Base-by-base conservation (phyloP, 139 green algal genomes). In the Diplosphaera chodatii region DNA sequence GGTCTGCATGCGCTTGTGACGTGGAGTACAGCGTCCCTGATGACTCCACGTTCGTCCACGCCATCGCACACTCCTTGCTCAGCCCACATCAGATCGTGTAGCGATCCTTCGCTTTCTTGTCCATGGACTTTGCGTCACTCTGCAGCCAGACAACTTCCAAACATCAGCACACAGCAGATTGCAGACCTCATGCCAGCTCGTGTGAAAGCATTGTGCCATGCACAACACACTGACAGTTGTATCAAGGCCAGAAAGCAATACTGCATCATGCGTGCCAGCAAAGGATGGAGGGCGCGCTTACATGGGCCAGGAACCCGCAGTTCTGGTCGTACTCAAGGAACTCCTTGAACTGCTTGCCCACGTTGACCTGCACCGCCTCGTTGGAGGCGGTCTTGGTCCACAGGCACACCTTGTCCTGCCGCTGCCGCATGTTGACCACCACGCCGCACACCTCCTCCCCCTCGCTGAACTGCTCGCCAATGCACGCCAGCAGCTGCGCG, bases 391-490 rank as follows among this genome's bases (percentile, higher is more conserved):
- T 98, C 72, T 93, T 94, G 34, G 92, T 97, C 96, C 96, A 99
- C 25, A 99, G 55, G 72, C 91, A 85, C 59, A 99, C 87, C 34
- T 90, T 82, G 83, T 98, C 88, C 75, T 95, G 79, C 71, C 88
- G 90, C 34, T 82, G 71, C 0, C 95, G 80, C 32, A 99, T 86
- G 68, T 91, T 96, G n/a, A 97, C 91, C 55, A 97, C 93, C 33
- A 94, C 87, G 27, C 96, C 96, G 81, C 93, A 97, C 48, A 99
- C 87, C 74, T 99, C 96, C 10, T 96, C 89, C 13, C 90, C 85
- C 40, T 98, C 94, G 13, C 87, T 83, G 74, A 98, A 98, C 85
- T 99, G 96, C 87, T 99, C 96, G 27, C 96, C 95, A 31, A 99
- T 97, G 80, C 93, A 91, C n/a, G 89, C 92, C 64, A 99, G 85